Conservation (phyloP, 2,329 filamentous ascomycete genomes). For the Gaeumannomyces sp. region DNA sequence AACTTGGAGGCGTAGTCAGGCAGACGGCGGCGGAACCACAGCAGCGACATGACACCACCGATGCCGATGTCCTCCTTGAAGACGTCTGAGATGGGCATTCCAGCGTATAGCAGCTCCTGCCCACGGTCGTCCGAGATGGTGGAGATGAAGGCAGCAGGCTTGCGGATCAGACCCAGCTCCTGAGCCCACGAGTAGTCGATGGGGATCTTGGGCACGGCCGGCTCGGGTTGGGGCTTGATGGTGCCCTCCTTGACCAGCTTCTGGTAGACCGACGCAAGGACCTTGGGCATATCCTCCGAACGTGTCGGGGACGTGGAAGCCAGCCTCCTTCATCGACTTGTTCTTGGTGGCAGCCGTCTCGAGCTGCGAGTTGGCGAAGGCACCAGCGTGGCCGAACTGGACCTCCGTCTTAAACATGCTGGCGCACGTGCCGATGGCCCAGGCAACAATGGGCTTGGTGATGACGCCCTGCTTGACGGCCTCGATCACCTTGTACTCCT, state of each 20-base stretch:
- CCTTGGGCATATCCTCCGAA: conserved; percentile 87
- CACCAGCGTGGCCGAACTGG: conserved; percentile 97
- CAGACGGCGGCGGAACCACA: conserved; percentile 98
- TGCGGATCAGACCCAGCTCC: conserved; percentile 98
- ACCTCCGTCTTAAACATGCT: conserved; percentile 99
- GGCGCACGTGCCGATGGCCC: conserved; percentile 98
- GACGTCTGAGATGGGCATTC: conserved; percentile 99
- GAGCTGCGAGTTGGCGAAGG: conserved; percentile 98
- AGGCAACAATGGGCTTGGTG: conserved; percentile 97
- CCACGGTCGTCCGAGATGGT: conserved; percentile 99
- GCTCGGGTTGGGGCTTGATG: conserved; percentile 82
- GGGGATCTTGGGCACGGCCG: conserved; percentile 94
- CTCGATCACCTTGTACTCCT: conserved; percentile 99
- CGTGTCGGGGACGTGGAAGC: conserved; percentile 89
- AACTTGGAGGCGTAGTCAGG: conserved; percentile 97
- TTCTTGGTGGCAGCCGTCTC: conserved; percentile 97
- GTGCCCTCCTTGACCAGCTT: conserved; percentile 78
- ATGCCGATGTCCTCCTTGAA: conserved; percentile 99
- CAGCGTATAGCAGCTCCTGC: conserved; percentile 96
- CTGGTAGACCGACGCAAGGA: conserved; percentile 78
- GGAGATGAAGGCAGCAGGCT: conserved; percentile 98
- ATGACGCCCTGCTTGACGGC: conserved; percentile 91
- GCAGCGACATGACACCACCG: conserved; percentile 97
- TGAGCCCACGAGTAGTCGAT: conserved; percentile 99
- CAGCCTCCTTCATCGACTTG: conserved; percentile 90